These are phyloP conservation scores for Alternaria longipes DNA, from an alignment of 2,329 filamentous ascomycete species.

Conservation along the genomic window DNA sequence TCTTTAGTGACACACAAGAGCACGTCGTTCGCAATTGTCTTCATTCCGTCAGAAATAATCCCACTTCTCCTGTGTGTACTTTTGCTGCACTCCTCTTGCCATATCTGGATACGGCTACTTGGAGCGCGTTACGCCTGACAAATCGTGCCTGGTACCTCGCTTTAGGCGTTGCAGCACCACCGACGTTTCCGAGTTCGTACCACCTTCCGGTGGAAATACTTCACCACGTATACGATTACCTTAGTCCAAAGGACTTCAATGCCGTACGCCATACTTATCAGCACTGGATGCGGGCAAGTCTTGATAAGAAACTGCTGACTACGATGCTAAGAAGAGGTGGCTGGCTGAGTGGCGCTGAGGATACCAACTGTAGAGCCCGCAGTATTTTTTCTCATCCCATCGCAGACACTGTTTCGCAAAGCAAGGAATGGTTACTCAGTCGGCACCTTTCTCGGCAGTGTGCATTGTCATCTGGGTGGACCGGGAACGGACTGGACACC, in stretches of 20 bases:
- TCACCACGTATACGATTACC: conserved; percentile 57
- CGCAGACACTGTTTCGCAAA: not conserved
- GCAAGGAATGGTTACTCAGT: conserved; percentile 55
- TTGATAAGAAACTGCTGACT: conserved; percentile 62
- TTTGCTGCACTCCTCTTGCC: conserved; percentile 16
- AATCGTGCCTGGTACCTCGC: conserved; percentile 48
- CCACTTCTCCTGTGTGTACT: not conserved
- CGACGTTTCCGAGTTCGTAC: conserved; percentile 37
- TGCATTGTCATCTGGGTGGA: conserved; percentile 55
- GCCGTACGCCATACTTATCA: conserved; percentile 68
- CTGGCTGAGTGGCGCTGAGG: conserved; percentile 50
- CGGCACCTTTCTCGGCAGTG: conserved; percentile 61
- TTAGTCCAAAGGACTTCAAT: conserved; percentile 65
- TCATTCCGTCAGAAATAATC: not conserved
- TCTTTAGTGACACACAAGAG: not conserved
- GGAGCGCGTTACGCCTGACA: conserved; percentile 42
- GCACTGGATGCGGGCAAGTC: conserved; percentile 66
- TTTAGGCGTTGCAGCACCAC: conserved; percentile 33
- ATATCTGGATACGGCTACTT: conserved; percentile 25
- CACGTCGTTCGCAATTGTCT: not conserved
- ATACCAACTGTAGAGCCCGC: conserved; percentile 5
- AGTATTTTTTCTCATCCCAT: not conserved
- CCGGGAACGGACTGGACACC: conserved; percentile 44
- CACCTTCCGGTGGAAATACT: conserved; percentile 60
- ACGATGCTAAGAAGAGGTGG: conserved; percentile 65